Conservation (phyloP, 2,329 filamentous ascomycete species). For the Proliferodiscus dingleyae region DNA sequence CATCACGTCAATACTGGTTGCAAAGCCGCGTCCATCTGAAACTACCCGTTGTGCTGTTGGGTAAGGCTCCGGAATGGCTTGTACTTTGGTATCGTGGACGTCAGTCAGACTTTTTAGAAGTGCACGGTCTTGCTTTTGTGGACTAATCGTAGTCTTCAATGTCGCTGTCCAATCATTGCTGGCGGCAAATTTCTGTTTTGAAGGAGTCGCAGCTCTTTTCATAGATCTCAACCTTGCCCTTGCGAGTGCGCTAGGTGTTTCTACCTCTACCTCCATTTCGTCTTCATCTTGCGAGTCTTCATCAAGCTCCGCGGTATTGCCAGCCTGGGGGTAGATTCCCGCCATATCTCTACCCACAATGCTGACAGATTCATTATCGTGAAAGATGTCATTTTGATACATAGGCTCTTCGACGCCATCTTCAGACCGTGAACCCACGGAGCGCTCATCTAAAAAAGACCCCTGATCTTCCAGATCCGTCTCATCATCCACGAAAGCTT, state of each 20-base stretch:
- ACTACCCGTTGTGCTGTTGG: conserved; percentile 32
- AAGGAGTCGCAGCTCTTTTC: conserved; percentile 54
- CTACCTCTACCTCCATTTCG: conserved; percentile 41
- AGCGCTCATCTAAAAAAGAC: conserved; percentile 94
- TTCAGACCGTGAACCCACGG: conserved; percentile 70
- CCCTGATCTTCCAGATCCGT: conserved; percentile 40
- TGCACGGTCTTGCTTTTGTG: conserved; percentile 84
- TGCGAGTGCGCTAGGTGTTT: conserved; percentile 57
- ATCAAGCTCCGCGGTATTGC: conserved; percentile 71
- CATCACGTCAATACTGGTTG: conserved; percentile 92
- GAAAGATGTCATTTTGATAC: conserved; percentile 61
- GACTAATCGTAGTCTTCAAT: conserved; percentile 88
- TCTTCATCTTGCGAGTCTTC: conserved; percentile 46
- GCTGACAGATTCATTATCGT: conserved; percentile 73
- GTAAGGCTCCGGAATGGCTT: conserved; percentile 49
- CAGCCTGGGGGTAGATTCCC: conserved; percentile 69
- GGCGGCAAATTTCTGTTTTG: conserved; percentile 52
- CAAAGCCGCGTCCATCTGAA: conserved; percentile 58
- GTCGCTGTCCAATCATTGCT: conserved; percentile 92
- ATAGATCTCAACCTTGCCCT: conserved; percentile 59
- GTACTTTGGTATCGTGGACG: conserved; percentile 23
- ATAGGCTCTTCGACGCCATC: conserved; percentile 49
- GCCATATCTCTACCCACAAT: conserved; percentile 68
- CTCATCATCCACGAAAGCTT: conserved; percentile 51
- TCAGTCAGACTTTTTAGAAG: conserved; percentile 51